Evolutionary conservation across 257 asterid species (phyloP), one percentile per base, ranked within the genome.

Genomic region (Gynochthodes officinalis): DNA sequence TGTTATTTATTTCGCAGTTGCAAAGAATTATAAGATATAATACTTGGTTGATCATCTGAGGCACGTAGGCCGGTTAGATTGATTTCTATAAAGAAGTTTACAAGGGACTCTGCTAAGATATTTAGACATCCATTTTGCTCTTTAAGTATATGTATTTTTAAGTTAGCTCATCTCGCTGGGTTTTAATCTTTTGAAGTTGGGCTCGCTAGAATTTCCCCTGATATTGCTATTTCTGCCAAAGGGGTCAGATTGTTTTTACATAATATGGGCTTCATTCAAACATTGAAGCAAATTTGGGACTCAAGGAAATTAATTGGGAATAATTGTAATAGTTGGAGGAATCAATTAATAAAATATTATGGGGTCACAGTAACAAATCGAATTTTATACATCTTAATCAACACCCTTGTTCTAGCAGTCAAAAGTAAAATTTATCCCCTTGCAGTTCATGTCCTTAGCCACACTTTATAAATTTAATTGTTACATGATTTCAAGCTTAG

Each of bases 401-500:
- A 66, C 43, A 67, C 16, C 12, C 46, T 30, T 48, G 46, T 48
- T 46, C n/a, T 28, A 18, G 60, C 32, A 3, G 39, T 10, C 32
- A 37, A 13, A 27, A 0, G 28, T 9, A 25, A 7, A 49, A 50
- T 11, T 46, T 60, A n/a, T 11, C 9, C 15, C 72, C 16, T 25
- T 21, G 48, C 30, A 37, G 25, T 37, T 19, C 49, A 21, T 64
- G 25, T 32, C 37, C 14, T 32, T 4, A 61, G 3, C 42, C 28
- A 21, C 42, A 33, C 43, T 15, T 27, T 67, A 1, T 28, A 12
- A 35, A 50, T 35, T 32, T 63, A 32, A 19, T 12, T 69, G 32
- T 69, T 50, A n/a, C 52, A 16, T 49, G 52, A 64, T 78, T 61
- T 64, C 70, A 92, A 95, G 98, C 95, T 92, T 67, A 95, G 90